phyloP scores from a whole-genome alignment of 495 filamentous ascomycete genomes.

The Thozetella sp. region DNA sequence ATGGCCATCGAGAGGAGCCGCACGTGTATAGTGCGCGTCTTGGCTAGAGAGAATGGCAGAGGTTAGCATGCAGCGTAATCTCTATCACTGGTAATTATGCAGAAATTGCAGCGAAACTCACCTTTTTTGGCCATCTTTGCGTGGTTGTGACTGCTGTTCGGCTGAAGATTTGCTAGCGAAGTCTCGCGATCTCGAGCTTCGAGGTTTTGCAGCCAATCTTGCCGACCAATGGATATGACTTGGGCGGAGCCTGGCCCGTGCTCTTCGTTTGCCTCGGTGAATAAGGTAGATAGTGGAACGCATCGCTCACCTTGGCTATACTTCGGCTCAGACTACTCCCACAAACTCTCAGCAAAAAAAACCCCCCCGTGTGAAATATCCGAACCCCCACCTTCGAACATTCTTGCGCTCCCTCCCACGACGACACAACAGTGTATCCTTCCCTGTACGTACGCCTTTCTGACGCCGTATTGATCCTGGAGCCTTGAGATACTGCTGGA shows the following conservation, averaged over 20 bases:
- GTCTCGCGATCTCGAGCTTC: not conserved
- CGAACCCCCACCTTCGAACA: not conserved
- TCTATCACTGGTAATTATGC: too few species aligned
- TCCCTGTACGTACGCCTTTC: not conserved
- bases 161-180: not conserved
- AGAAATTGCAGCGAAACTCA: too few species aligned
- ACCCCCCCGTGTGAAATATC: not conserved
- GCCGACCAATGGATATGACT: not conserved
- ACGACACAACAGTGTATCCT: not conserved
- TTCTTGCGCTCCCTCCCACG: not conserved
- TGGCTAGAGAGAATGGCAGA: conserved; percentile 54
- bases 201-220: not conserved
- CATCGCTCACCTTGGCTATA: not conserved
- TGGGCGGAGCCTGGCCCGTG: not conserved
- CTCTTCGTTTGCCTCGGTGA: not conserved
- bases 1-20: conserved; percentile 98
- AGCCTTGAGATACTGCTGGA: conserved; percentile 1
- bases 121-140: not conserved
- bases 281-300: not conserved
- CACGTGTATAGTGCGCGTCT: conserved; percentile 89
- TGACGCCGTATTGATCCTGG: not conserved
- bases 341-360: conserved; percentile 1
- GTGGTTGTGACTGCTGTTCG: not conserved
- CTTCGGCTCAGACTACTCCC: not conserved
- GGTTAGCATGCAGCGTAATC: conserved; percentile 1